Evolutionary conservation across 306 rosid species (phyloP).

Genomic region (Ziziphus jujuba): DNA sequence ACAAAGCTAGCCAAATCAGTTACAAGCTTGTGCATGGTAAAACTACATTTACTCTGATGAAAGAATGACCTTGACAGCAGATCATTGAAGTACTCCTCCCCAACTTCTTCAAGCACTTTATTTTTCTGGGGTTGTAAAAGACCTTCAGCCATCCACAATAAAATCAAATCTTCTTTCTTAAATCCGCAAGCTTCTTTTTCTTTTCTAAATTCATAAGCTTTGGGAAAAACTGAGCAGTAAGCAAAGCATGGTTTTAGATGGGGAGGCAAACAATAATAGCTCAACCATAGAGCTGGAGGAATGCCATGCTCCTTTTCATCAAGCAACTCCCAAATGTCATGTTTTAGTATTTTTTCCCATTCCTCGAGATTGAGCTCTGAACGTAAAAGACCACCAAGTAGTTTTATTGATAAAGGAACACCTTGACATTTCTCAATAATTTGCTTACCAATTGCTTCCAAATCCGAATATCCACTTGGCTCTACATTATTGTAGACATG

Average conservation of each 20-base stretch:
- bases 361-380: background rate
- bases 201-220: constrained; percentile 15
- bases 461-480: background rate
- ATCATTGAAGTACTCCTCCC: constrained; percentile 27
- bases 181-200: constrained; percentile 7
- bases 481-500: constrained; percentile 3
- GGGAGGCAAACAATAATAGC: constrained; percentile 22
- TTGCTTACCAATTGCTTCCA: constrained; percentile 17
- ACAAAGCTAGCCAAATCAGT: constrained; percentile 6
- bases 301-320: background rate
- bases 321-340: background rate
- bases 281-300: constrained; percentile 14
- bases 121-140: background rate
- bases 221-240: constrained; percentile 21
- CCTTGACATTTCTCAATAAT: constrained; percentile 25
- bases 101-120: constrained; percentile 13
- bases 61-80: constrained; percentile 28
- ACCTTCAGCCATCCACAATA: constrained; percentile 44
- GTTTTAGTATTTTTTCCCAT: constrained; percentile 2
- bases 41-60: too few species aligned
- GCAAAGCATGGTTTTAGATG: constrained; percentile 23
- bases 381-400: constrained; percentile 9
- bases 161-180: constrained; percentile 14
- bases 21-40: constrained; percentile 10
- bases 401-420: constrained; percentile 14